phyloP scores from a whole-genome alignment of 331 rosid genomes.

The Rhamnella rubrinervis region DNA sequence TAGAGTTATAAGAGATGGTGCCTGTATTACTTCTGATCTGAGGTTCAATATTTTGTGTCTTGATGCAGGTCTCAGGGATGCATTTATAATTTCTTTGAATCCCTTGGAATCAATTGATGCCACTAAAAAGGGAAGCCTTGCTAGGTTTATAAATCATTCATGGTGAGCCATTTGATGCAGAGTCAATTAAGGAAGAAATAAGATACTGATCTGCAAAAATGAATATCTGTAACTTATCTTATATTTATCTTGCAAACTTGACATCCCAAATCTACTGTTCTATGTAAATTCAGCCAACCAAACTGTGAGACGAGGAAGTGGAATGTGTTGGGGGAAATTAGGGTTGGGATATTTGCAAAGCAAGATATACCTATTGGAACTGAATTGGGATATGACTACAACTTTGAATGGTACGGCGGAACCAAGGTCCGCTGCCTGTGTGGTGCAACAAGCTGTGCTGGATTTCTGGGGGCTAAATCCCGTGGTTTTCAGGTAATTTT shows the following conservation, averaged over 20 bases:
- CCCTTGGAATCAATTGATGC: constrained; percentile 95
- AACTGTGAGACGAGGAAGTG: constrained; percentile 98
- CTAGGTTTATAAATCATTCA: constrained; percentile 94
- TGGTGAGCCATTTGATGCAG: constrained; percentile 60
- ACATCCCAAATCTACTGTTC: constrained; percentile 30
- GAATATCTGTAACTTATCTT: constrained; percentile 15
- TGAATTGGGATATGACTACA: constrained; percentile 90
- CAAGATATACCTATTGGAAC: constrained; percentile 77
- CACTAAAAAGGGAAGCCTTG: constrained; percentile 91
- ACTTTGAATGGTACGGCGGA: constrained; percentile 98
- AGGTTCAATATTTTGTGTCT: constrained; percentile 21
- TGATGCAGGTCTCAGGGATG: constrained; percentile 85
- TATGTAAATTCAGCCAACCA: constrained; percentile 70
- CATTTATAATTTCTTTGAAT: constrained; percentile 85
- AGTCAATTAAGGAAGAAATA: constrained; percentile 16
- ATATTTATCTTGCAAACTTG: constrained; percentile 22
- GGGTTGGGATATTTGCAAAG: constrained; percentile 97
- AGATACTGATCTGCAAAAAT: constrained; percentile 5
- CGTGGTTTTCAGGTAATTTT: constrained; percentile 84
- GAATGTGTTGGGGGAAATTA: constrained; percentile 91
- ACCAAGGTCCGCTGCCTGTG: constrained; percentile 96
- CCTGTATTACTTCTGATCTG: constrained; percentile 11
- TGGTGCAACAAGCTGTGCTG: constrained; percentile 87
- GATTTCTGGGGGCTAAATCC: constrained; percentile 98
- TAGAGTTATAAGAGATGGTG: constrained; percentile 5